A percentile compares a stretch with the other conserved stretches of the same genome.
Evolutionary conservation across 2,329 filamentous ascomycete genomes (phyloP).

Genomic region (Hymenoscyphus fructigenus): DNA sequence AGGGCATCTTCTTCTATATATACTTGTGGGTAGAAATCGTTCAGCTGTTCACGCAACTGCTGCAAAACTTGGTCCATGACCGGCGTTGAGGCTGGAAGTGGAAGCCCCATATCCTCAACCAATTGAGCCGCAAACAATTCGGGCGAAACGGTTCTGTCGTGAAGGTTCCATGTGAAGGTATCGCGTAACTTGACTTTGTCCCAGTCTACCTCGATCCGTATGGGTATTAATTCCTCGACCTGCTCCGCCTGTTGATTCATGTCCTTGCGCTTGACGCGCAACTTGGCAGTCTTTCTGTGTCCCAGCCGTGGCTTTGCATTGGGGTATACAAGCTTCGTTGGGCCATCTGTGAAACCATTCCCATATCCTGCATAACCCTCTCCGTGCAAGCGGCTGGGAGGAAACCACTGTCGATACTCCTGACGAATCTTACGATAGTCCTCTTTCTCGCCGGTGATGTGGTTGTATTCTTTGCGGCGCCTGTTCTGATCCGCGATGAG

Average conservation of each 20-base stretch:
- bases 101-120: slow-evolving; percentile 84
- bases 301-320: slow-evolving; percentile 73
- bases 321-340: slow-evolving; percentile 75
- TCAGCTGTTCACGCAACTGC: slow-evolving; percentile 84
- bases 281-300: slow-evolving; percentile 68
- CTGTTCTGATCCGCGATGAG: slow-evolving; percentile 50
- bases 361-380: slow-evolving; percentile 85
- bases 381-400: slow-evolving; percentile 59
- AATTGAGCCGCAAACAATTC: slow-evolving; percentile 86
- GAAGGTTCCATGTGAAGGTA: slow-evolving; percentile 97
- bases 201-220: slow-evolving; percentile 90
- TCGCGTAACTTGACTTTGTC: slow-evolving; percentile 95
- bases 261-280: slow-evolving; percentile 77
- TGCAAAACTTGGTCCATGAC: slow-evolving; percentile 59
- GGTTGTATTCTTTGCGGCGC: slow-evolving; percentile 56
- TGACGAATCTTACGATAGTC: slow-evolving; percentile 65
- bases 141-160: slow-evolving; percentile 78
- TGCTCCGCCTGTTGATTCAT: slow-evolving; percentile 84
- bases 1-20: slow-evolving; percentile 87
- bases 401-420: slow-evolving; percentile 56
- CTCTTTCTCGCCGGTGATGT: slow-evolving; percentile 65
- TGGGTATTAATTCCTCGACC: slow-evolving; percentile 85
- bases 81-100: slow-evolving; percentile 66
- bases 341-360: slow-evolving; percentile 79
- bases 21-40: slow-evolving; percentile 90